A percentile compares a stretch with the other conserved stretches of the same genome.
Conservation (phyloP, 192 early-diverging fungal species). For the Spinellus fusiger region DNA sequence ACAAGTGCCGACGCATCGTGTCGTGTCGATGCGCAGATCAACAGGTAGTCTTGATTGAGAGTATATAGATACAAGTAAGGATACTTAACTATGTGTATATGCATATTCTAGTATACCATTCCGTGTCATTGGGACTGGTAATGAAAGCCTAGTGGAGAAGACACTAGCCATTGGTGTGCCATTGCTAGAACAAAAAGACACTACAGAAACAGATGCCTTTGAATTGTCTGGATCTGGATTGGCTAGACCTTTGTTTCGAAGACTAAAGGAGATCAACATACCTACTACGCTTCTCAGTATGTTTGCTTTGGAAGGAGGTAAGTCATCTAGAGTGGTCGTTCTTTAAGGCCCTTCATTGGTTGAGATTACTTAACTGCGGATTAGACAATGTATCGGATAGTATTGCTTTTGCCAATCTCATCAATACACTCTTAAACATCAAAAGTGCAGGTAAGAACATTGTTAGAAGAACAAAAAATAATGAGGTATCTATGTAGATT, state of each 20-base stretch:
- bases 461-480: neutral
- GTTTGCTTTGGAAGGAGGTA: constrained; percentile 66
- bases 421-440: constrained; percentile 23
- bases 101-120: constrained; percentile 40
- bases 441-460: neutral
- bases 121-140: constrained; percentile 28
- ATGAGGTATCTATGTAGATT: constrained; percentile 5
- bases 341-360: neutral
- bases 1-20: constrained; percentile 64
- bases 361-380: neutral
- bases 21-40: constrained; percentile 56
- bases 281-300: constrained; percentile 43
- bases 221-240: constrained; percentile 55
- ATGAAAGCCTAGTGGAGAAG: constrained; percentile 13
- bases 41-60: constrained; percentile 17
- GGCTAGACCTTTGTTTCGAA: constrained; percentile 44
- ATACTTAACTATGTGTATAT: neutral
- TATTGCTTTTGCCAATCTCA: constrained; percentile 51
- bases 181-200: constrained; percentile 19
- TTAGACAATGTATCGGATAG: constrained; percentile 64
- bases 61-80: neutral
- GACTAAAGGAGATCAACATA: constrained; percentile 34
- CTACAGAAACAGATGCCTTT: constrained; percentile 16
- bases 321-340: neutral
- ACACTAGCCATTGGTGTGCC: constrained; percentile 26